Base-by-base conservation (phyloP, 352 stramenopile genomes). In the Nothophytophthora sp. region DNA sequence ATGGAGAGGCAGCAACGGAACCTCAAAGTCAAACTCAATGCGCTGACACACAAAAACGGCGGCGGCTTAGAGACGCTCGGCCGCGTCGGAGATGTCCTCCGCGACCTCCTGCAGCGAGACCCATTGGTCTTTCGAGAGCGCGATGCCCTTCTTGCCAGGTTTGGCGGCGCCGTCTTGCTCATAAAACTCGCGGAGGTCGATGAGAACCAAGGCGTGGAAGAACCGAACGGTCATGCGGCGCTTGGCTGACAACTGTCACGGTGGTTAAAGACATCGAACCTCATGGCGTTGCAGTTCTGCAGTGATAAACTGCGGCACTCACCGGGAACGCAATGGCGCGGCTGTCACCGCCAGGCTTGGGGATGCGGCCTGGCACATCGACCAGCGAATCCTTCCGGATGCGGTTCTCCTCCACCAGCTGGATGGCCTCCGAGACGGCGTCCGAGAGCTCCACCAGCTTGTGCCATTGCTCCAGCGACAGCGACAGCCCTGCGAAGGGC, bases 61-160 rank as follows among this genome's bases (percentile, higher is more conserved):
- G 28, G 19, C 23, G 34, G n/a, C 6, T 58, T 67, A 70, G 4
- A 76, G 35, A 7, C 50, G 45, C 20, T 63, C 48, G 23, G 32
- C 39, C n/a, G 70, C 61, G 47, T 76, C 46, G 2, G 58, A 60
- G 20, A 86, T 64, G 2, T 78, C 65, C 3, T 52, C 36, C 38
- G 55, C 47, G 30, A 60, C 25, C 16, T 73, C 43, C 32, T 73
- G 50, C 18, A 93, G 60, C 37, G 59, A 60, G 6, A 42, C 25
- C 76, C 77, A 91, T 41, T 91, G 80, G 9, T 88, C 74, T 38
- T 73, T 85, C 0, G 73, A 87, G 9, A 93, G 63, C 20, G 82
- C 83, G 25, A 93, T 88, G 10, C 81, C 81, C 51, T 93, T 92
- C 37, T 86, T 87, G n/a, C 79, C 76, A 30, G 83, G 83, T 45